These are phyloP conservation scores for Colletotrichum sp. DNA, from an alignment of 2,329 filamentous ascomycete species.

Conservation along the genomic window DNA sequence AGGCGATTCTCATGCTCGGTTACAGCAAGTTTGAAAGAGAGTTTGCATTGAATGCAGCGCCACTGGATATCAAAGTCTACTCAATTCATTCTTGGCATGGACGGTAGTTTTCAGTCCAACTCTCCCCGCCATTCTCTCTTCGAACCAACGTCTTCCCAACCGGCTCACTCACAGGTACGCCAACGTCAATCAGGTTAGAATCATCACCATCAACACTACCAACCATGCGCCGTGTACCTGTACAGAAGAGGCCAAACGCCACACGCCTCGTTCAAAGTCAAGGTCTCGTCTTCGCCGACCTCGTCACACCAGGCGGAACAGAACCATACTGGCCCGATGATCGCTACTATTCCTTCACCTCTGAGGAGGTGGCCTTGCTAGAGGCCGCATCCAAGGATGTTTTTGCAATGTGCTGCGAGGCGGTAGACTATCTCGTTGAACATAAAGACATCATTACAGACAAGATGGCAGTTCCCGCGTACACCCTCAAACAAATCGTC, in stretches of 20 bases:
- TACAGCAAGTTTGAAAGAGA: neutral
- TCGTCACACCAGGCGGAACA: neutral
- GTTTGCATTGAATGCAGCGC: neutral
- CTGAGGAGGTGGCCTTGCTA: neutral
- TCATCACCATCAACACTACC: neutral
- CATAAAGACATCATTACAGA: neutral
- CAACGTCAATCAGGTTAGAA: neutral
- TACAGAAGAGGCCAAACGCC: neutral
- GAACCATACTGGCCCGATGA: slow-evolving; percentile 5
- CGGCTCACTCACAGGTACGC: neutral
- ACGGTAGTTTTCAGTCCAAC: neutral
- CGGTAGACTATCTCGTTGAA: neutral
- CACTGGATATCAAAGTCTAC: neutral
- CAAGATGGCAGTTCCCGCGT: neutral
- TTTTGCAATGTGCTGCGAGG: slow-evolving; percentile 1
- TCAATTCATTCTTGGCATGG: neutral
- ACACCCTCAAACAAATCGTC: neutral
- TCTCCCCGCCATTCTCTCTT: neutral
- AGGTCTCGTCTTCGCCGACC: neutral
- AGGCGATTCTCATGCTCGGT: neutral
- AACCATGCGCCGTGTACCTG: neutral
- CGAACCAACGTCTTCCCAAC: neutral
- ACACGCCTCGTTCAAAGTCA: neutral
- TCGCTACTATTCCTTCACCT: neutral
- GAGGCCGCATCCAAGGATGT: neutral